These are phyloP conservation scores for Colletotrichum sp. DNA, from an alignment of 2,329 filamentous ascomycete genomes.

Conservation along the genomic window DNA sequence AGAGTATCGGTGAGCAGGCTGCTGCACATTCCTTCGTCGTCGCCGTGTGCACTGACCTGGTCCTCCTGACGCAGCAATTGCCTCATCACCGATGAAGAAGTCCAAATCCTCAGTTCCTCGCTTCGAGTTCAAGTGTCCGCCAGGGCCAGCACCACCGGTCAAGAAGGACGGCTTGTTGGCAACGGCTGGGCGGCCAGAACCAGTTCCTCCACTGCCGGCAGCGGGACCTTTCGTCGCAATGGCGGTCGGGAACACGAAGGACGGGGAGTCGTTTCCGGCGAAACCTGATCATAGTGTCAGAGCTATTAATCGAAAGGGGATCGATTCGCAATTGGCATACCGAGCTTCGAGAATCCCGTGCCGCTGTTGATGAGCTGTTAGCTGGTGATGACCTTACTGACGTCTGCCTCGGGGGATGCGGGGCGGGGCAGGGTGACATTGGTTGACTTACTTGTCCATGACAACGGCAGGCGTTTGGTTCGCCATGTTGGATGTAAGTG, in stretches of 20 bases:
- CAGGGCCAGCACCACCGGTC: constrained; percentile 84
- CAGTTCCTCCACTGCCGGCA: constrained; percentile 74
- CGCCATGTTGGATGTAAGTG: constrained; percentile 68
- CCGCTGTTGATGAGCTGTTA: constrained; percentile 68
- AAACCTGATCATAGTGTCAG: constrained; percentile 68
- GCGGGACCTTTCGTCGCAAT: constrained; percentile 91
- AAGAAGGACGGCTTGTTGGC: constrained; percentile 96
- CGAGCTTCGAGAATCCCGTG: constrained; percentile 99
- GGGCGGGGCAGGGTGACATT: constrained; percentile 28
- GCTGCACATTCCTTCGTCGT: neutral
- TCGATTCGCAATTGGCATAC: constrained; percentile 54
- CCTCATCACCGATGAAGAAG: constrained; percentile 99
- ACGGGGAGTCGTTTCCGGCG: constrained; percentile 98
- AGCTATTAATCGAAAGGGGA: constrained; percentile 27
- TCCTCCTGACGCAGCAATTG: constrained; percentile 80
- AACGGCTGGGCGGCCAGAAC: constrained; percentile 87
- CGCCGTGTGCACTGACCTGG: constrained; percentile 63
- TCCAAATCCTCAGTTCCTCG: constrained; percentile 97
- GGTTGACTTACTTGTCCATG: constrained; percentile 97
- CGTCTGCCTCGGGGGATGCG: constrained; percentile 29
- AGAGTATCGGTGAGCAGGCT: constrained; percentile 25
- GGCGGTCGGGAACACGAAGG: constrained; percentile 98
- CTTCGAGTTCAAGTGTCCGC: constrained; percentile 86
- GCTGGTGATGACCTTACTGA: constrained; percentile 20
- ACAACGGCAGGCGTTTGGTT: constrained; percentile 99